Evolutionary conservation across 495 filamentous ascomycete genomes (phyloP), one percentile per base, ranked within the genome.

Genomic region (Bacidia rubella): DNA sequence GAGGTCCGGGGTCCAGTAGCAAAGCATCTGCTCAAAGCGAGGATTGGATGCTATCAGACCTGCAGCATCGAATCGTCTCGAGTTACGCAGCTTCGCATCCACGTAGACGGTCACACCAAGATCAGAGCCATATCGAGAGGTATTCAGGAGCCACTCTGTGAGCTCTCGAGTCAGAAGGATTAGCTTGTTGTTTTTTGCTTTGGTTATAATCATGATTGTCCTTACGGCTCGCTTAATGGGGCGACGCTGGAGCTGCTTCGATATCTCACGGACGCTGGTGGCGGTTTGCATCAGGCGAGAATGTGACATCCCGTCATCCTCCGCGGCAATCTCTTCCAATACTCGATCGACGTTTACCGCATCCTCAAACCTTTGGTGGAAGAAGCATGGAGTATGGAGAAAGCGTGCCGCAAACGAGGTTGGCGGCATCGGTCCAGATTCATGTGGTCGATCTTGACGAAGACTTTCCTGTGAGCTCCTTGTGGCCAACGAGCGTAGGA

Each of bases 161-260:
- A 98, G 70, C 60, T 94, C 84, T 43, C 87, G 80, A 0, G 92
- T 98, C 60, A 95, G 70, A 54, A 78, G 73, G 11, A 97, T 87
- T 35, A 98, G 71, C 40, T 81, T 77, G 60, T 95, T 95, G 65
- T 98, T 93, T 43, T 87, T 77, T 22, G 93, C 89, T 67, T 97
- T 98, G 53, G 93, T 98, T 25, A 98, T 79, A 57, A 98, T 89
- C 87, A 98, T 94, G 53, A 98, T 78, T 64, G 82, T 95, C 53
- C 76, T 77, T 29, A 96, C 89, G 1, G 86, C 88, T 47, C 87
- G 79, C 64, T 83, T 87, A 67, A 96, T 86, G 12, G 89, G 88
- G 25, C 85, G 74, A 40, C 90, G 79, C 66, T 92, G 87, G 46
- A 98, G 72, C 66, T 96, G 92, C 65, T 89, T 87, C 1, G 89